Base-by-base conservation (phyloP, 2,329 filamentous ascomycete species). In the Colletotrichum lindemuthianum region DNA sequence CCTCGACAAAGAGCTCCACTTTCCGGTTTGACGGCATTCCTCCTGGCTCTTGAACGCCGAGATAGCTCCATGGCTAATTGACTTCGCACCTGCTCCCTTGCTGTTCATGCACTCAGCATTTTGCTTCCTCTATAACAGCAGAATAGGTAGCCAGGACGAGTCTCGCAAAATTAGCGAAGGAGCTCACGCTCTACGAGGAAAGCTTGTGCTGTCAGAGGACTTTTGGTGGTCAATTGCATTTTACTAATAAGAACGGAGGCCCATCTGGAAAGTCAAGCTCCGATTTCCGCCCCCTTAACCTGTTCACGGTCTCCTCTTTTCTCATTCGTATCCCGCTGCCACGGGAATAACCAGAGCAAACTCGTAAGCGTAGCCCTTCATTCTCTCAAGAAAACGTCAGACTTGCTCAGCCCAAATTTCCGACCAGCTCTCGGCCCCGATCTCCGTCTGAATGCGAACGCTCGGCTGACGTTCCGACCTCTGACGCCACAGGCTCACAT, bases 401-500 rank as follows among this genome's bases (percentile, higher is more conserved):
- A 13, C 2, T 40, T 41, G 47, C 44, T 16, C 33, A 54, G 50
- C 24, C 51, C 61, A 65, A 60, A 49, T 3, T 4, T 24, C 24
- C 13, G 16, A 45, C 37, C 9, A 13, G 15, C 24, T 57, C 37
- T 58, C 55, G 45, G 55, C 36, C 43, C 36, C 41, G 36, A 34
- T 41, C 41, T 41, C 58, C 51, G 16, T 63, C 51, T 59, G 61
- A 45, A 51, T 61, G 49, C 48, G 52, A 24, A 65, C 51, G 39
- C 54, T 63, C 63, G 63, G 63, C 63, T 65, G 61, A 65, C 63
- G 41, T 65, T 48, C 63, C 63, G 59, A 64, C 52, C 43, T 57
- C 54, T 66, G 43, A 64, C 63, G 60, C 49, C 59, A 59, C 51
- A 66, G 53, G 59, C 60, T 50, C 59, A 65, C 59, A 68, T 68